phyloP scores from a whole-genome alignment of 768 basidiomycete species.

The Lactarius sanguifluus region DNA sequence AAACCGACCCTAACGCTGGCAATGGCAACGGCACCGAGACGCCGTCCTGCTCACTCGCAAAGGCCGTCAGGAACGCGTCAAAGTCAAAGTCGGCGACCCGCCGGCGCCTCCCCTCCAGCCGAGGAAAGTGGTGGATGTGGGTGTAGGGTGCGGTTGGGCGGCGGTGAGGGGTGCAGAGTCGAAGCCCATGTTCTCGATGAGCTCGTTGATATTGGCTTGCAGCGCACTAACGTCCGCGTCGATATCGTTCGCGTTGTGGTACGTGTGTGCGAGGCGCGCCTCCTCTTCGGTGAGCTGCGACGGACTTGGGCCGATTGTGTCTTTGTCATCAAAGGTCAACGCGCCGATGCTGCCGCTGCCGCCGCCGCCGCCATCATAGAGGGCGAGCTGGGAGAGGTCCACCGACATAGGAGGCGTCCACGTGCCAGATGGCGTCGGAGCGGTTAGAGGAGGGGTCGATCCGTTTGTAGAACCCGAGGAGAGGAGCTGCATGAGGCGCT shows the following conservation, averaged over 20 bases:
- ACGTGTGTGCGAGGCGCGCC: conserved; percentile 52
- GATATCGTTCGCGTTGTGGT: conserved; percentile 62
- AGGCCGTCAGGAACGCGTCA: conserved; percentile 34
- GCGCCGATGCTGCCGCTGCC: conserved; percentile 14
- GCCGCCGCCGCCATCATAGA: conserved; percentile 26
- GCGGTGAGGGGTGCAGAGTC: conserved; percentile 45
- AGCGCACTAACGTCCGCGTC: conserved; percentile 71
- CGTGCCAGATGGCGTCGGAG: conserved; percentile 15
- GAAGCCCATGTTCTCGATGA: conserved; percentile 70
- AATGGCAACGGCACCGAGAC: conserved; percentile 30
- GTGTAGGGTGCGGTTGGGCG: no score
- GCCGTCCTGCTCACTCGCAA: conserved; percentile 37
- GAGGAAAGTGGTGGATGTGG: background rate
- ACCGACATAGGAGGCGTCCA: conserved; percentile 29
- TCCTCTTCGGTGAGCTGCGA: conserved; percentile 41
- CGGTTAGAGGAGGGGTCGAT: conserved; percentile 4
- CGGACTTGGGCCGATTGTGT: conserved; percentile 31
- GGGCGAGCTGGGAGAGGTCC: conserved; percentile 31
- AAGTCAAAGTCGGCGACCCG: conserved; percentile 26
- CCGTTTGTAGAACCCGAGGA: conserved; percentile 18
- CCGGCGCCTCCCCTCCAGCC: conserved; percentile 33
- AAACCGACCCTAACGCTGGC: conserved; percentile 1
- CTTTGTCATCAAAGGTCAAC: conserved; percentile 36
- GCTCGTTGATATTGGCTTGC: conserved; percentile 62
- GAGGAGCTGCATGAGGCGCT: conserved; percentile 33